These are phyloP conservation scores for Chaetomium strumarium DNA, from an alignment of 2,329 filamentous ascomycete genomes.

Conservation along the genomic window DNA sequence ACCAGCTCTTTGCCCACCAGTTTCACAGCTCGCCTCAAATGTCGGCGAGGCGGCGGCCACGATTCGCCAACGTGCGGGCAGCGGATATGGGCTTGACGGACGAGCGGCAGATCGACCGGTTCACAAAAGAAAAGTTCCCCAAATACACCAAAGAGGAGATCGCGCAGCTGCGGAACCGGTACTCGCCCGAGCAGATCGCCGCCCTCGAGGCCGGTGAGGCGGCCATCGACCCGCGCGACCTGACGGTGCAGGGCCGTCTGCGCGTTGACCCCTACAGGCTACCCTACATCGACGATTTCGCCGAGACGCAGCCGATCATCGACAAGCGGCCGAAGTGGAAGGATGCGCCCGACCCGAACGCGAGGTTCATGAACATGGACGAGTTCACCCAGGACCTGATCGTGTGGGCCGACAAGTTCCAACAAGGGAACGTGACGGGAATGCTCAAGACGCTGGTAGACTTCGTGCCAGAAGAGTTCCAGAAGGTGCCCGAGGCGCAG, in stretches of 20 bases:
- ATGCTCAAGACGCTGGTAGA: constrained; percentile 37
- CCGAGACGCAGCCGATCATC: constrained; percentile 67
- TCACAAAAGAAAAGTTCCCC: constrained; percentile 46
- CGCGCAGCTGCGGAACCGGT: constrained; percentile 56
- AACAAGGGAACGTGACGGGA: constrained; percentile 24
- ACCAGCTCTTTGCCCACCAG: constrained; percentile 30
- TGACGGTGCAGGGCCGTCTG: constrained; percentile 65
- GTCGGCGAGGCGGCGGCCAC: constrained; percentile 40
- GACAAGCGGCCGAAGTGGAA: constrained; percentile 58
- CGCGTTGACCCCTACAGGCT: constrained; percentile 67
- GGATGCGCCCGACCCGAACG: constrained; percentile 48
- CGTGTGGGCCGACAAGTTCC: constrained; percentile 35
- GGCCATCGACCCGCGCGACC: constrained; percentile 66
- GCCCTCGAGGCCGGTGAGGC: constrained; percentile 77
- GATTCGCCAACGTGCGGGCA: constrained; percentile 49
- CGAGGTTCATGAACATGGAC: constrained; percentile 55
- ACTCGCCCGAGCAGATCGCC: constrained; percentile 74
- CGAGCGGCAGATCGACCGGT: constrained; percentile 40
- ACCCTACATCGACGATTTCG: constrained; percentile 77
- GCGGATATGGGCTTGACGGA: constrained; percentile 46
- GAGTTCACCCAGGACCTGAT: constrained; percentile 57
- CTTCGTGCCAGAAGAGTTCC: constrained; percentile 27
- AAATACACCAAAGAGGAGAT: constrained; percentile 64
- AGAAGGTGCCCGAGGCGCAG: constrained; percentile 22
- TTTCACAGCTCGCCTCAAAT: constrained; percentile 49